Evolutionary conservation across 2,329 filamentous ascomycete genomes (phyloP).

Genomic region (Pestalotiopsis sp.): DNA sequence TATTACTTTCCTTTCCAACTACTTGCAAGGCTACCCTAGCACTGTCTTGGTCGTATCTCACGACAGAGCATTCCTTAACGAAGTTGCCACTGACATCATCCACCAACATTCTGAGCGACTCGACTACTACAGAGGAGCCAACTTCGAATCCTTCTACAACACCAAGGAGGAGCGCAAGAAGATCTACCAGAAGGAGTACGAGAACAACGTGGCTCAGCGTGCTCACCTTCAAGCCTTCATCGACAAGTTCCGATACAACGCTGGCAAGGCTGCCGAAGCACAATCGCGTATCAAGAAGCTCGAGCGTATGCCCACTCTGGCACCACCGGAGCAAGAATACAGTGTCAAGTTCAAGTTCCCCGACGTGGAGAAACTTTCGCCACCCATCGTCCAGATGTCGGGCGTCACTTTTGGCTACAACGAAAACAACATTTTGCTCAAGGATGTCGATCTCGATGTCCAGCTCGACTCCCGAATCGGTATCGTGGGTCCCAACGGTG

Average conservation of each 20-base stretch:
- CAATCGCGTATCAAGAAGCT: conserved; percentile 99
- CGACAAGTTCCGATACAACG: conserved; percentile 99
- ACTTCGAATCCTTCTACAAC: conserved; percentile 96
- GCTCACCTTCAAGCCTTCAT: conserved; percentile 97
- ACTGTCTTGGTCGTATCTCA: conserved; percentile 96
- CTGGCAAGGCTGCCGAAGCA: conserved; percentile 96
- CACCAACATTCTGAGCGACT: conserved; percentile 96
- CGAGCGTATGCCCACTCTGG: conserved; percentile 92
- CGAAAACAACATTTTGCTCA: conserved; percentile 77
- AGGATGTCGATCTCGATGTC: conserved; percentile 90
- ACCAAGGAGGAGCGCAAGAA: conserved; percentile 97
- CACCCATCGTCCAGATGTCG: conserved; percentile 97
- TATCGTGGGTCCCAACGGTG: conserved; percentile 98
- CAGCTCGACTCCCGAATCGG: conserved; percentile 98
- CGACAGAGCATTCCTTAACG: conserved; percentile 98
- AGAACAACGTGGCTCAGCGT: conserved; percentile 94
- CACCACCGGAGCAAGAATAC: conserved; percentile 91
- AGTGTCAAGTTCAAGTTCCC: conserved; percentile 97
- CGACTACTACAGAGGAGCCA: conserved; percentile 97
- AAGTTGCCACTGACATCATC: conserved; percentile 98
- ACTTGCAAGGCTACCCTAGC: conserved; percentile 91
- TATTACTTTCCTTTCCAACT: conserved; percentile 95
- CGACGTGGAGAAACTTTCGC: conserved; percentile 95
- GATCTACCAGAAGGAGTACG: conserved; percentile 94
- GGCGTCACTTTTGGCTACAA: conserved; percentile 89